Evolutionary conservation across 2,329 filamentous ascomycete genomes (phyloP).

Genomic region (Aspergillus quadrilineatus): DNA sequence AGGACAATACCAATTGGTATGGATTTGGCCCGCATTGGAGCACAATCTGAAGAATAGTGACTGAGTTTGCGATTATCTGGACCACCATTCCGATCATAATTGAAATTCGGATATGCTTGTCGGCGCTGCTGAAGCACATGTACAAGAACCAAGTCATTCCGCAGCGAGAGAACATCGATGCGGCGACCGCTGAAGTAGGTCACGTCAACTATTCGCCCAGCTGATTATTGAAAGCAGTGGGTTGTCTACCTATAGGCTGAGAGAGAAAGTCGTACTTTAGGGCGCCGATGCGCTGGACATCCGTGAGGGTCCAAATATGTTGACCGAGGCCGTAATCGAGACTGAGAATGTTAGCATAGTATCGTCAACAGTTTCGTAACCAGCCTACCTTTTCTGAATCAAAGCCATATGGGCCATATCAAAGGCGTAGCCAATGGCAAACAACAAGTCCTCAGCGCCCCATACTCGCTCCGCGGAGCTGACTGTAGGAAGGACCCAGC

Average conservation of each 20-base stretch:
- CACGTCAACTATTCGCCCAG: no score
- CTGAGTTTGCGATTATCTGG: conserved; percentile 34
- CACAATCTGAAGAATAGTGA: conserved; percentile 37
- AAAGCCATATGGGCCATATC: conserved; percentile 34
- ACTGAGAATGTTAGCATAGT: conserved; percentile 17
- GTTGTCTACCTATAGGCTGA: conserved; percentile 24
- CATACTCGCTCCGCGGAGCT: conserved; percentile 33
- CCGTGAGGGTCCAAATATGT: conserved; percentile 33
- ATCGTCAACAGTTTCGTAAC: no score
- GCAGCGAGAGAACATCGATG: conserved; percentile 36
- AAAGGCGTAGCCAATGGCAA: conserved; percentile 29
- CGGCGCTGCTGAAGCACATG: conserved; percentile 34
- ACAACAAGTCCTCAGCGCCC: conserved; percentile 37
- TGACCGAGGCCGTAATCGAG: conserved; percentile 33
- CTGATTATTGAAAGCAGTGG: not conserved
- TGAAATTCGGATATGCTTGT: conserved; percentile 29
- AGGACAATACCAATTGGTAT: conserved; percentile 25
- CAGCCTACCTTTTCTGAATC: conserved; percentile 33
- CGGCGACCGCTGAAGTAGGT: conserved; percentile 25
- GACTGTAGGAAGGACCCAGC: conserved; percentile 33
- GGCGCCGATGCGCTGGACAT: conserved; percentile 24
- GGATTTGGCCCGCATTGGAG: conserved; percentile 38
- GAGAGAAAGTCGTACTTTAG: conserved; percentile 32
- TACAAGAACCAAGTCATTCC: conserved; percentile 41
- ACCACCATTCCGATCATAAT: conserved; percentile 35